Evolutionary conservation across 1,284 basidiomycete genomes (phyloP).

Genomic region (Wallemia hederae): DNA sequence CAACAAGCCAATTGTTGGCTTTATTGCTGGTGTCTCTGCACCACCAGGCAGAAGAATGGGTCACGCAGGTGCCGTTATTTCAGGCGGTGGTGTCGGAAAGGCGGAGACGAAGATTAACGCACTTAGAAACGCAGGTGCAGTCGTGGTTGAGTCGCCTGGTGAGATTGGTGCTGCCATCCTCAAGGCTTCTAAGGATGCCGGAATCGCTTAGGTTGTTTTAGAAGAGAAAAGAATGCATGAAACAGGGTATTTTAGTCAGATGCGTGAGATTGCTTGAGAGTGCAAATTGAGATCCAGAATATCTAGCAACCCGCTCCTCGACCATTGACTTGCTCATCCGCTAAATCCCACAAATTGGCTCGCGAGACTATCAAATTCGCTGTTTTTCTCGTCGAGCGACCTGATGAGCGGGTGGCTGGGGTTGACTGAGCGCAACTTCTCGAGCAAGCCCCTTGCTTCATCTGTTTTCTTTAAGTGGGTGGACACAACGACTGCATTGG

Average conservation of each 20-base stretch:
- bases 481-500: background rate
- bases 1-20: slow-evolving; percentile 79
- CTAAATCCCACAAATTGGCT: background rate
- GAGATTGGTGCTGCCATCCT: slow-evolving; percentile 68
- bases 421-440: background rate
- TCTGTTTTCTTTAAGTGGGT: background rate
- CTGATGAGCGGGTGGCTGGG: background rate
- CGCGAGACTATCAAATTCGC: background rate
- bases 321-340: too few relatives aligned
- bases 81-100: slow-evolving; percentile 72
- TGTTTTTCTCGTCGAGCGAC: background rate
- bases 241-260: too few relatives aligned
- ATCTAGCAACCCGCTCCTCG: too few relatives aligned
- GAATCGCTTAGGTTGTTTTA: slow-evolving; percentile 28
- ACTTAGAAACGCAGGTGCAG: slow-evolving; percentile 68
- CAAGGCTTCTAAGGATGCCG: slow-evolving; percentile 62
- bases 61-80: slow-evolving; percentile 50
- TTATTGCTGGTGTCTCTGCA: slow-evolving; percentile 91
- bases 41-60: slow-evolving; percentile 97
- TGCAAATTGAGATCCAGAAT: too few relatives aligned
- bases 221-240: background rate
- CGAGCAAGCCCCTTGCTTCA: background rate
- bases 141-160: slow-evolving; percentile 88
- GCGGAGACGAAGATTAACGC: slow-evolving; percentile 87
- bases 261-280: too few relatives aligned